Evolutionary conservation across 176 grass and related monocot genomes (phyloP).

Genomic region (Lolium perenne): DNA sequence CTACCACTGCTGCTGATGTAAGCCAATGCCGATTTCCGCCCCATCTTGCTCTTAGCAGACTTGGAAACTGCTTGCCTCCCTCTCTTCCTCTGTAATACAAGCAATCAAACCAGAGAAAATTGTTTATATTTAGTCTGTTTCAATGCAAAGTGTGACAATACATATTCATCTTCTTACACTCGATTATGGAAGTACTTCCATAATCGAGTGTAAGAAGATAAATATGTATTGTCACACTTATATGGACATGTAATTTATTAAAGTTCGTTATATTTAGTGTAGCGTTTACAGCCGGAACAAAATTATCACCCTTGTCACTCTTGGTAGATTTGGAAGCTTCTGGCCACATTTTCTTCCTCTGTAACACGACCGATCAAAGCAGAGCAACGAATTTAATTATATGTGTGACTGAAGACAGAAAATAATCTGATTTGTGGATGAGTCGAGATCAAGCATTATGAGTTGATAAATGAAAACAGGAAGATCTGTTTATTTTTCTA

Average conservation of each 20-base stretch:
- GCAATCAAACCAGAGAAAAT: background rate
- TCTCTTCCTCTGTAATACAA: background rate
- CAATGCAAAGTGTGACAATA: background rate
- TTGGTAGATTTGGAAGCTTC: background rate
- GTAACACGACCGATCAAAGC: background rate
- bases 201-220: background rate
- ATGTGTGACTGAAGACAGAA: no score
- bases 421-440: no score
- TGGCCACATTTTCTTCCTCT: background rate
- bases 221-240: background rate
- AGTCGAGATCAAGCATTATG: background rate
- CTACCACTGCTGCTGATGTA: background rate
- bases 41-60: background rate
- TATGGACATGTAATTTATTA: background rate
- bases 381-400: background rate
- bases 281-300: background rate
- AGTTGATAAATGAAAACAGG: background rate
- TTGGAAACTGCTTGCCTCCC: background rate
- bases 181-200: background rate
- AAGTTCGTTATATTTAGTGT: background rate
- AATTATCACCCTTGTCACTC: background rate
- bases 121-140: background rate
- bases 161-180: background rate
- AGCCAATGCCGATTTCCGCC: background rate
- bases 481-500: background rate